Conservation (phyloP, 2,329 filamentous ascomycete species). For the Fusarium camptoceras region DNA sequence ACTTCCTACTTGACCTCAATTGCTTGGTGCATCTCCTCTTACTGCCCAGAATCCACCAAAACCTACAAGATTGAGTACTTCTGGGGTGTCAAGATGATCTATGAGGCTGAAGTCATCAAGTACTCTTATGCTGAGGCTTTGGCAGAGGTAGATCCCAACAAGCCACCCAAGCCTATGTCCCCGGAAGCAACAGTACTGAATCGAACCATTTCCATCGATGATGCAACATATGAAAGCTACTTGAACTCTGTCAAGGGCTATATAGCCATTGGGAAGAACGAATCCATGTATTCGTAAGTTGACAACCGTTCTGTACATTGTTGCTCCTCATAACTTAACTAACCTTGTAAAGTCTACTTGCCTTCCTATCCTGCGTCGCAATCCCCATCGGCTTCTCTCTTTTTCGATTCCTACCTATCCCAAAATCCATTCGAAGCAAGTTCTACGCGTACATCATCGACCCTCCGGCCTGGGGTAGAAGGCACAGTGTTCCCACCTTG, state of each 20-base stretch:
- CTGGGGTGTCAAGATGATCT: conserved; percentile 36
- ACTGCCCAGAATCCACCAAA: conserved; percentile 10
- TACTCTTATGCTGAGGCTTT: conserved; percentile 34
- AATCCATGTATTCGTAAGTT: conserved; percentile 40
- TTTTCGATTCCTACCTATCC: conserved; percentile 37
- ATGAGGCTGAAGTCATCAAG: conserved; percentile 3
- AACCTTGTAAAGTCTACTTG: conserved; percentile 22
- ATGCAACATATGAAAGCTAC: conserved; percentile 12
- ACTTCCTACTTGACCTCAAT: conserved; percentile 36
- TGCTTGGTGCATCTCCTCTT: conserved; percentile 34
- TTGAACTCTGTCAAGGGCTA: conserved; percentile 25
- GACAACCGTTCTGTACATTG: too few relatives aligned
- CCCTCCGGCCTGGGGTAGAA: conserved; percentile 43
- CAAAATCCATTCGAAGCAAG: conserved; percentile 18
- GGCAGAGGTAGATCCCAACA: conserved; percentile 11
- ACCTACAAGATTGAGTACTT: conserved; percentile 28
- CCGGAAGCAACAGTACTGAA: conserved; percentile 19
- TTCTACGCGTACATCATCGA: conserved; percentile 48
- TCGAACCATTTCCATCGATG: conserved; percentile 25
- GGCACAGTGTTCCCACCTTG: conserved; percentile 41
- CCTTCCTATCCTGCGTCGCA: conserved; percentile 37
- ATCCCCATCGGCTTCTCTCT: conserved; percentile 41
- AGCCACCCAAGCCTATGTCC: conserved; percentile 1
- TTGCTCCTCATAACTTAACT: background rate
- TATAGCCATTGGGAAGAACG: conserved; percentile 6